Percentiles rank a stretch among this genome's conserved stretches.
Conservation (phyloP, 345 rosid species). For the Arabis hirsuta region DNA sequence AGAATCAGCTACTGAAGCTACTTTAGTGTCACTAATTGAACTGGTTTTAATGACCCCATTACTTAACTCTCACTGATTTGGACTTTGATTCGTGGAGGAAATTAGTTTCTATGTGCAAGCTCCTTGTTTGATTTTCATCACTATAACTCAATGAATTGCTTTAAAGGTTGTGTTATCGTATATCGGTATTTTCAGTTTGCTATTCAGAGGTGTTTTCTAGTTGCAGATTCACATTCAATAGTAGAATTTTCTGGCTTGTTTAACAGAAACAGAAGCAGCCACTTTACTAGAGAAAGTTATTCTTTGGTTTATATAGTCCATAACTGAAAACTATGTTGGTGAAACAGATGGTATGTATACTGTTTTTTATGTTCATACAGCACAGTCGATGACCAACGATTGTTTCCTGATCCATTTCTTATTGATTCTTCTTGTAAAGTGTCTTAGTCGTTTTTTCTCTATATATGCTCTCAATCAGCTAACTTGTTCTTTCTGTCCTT, state of each 20-base stretch:
- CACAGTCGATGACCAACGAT: neutral
- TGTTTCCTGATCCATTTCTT: constrained; percentile 19
- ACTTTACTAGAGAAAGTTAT: neutral
- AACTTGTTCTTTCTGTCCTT: neutral
- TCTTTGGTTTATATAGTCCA: neutral
- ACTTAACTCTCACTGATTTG: constrained; percentile 1
- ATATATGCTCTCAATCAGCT: neutral
- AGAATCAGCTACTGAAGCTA: constrained; percentile 24
- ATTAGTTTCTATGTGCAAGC: constrained; percentile 6
- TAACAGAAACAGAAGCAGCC: constrained; percentile 13
- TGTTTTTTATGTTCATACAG: constrained; percentile 11
- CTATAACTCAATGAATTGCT: constrained; percentile 1
- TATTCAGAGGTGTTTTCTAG: neutral
- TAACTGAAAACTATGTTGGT: neutral
- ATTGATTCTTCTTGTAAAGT: constrained; percentile 6
- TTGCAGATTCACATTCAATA: constrained; percentile 2
- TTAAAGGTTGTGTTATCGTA: constrained; percentile 6
- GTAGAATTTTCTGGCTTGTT: neutral
- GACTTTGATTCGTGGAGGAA: neutral
- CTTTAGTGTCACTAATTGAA: neutral
- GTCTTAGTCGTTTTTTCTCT: neutral
- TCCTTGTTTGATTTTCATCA: constrained; percentile 7
- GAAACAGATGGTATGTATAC: neutral
- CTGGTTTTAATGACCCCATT: neutral
- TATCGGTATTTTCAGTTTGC: neutral